Evolutionary conservation across 2,329 filamentous ascomycete genomes (phyloP).

Genomic region (Lojkania enalia): DNA sequence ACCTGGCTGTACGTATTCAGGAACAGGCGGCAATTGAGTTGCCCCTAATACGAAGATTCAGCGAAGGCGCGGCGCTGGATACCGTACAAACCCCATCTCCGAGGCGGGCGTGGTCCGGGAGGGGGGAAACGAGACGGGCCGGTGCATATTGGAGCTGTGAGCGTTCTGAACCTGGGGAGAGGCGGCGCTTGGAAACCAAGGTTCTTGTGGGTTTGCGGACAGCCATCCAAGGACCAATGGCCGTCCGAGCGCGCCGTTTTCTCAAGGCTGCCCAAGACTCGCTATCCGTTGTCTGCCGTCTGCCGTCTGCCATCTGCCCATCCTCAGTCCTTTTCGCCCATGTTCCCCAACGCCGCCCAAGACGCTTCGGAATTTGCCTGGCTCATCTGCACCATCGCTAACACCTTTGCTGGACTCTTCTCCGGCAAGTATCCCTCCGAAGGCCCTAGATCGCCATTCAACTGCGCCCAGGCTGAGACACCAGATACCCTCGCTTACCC

Average conservation of each 20-base stretch:
- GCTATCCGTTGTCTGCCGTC: no score
- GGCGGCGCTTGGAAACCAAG: background rate
- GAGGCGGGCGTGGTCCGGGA: constrained; percentile 20
- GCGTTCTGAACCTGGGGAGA: background rate
- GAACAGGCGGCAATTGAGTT: background rate
- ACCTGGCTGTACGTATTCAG: no score
- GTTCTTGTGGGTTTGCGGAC: background rate
- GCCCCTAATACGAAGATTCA: no score
- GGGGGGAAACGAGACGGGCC: constrained; percentile 19
- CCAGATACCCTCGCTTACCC: background rate
- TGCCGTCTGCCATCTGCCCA: no score
- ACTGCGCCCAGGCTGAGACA: background rate
- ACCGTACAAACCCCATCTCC: background rate
- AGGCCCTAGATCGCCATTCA: background rate
- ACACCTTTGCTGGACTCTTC: background rate
- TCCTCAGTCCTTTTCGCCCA: background rate
- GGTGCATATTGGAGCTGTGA: background rate
- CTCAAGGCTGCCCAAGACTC: no score
- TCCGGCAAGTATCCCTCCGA: background rate
- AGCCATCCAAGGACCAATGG: no score
- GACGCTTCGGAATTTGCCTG: background rate
- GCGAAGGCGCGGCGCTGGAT: no score
- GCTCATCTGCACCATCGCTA: no score
- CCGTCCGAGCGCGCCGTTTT: no score
- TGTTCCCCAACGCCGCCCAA: background rate